These are phyloP conservation scores for Kluyveromyces dobzhanskii DNA, from an alignment of 805 yeast genomes.

Conservation along the genomic window DNA sequence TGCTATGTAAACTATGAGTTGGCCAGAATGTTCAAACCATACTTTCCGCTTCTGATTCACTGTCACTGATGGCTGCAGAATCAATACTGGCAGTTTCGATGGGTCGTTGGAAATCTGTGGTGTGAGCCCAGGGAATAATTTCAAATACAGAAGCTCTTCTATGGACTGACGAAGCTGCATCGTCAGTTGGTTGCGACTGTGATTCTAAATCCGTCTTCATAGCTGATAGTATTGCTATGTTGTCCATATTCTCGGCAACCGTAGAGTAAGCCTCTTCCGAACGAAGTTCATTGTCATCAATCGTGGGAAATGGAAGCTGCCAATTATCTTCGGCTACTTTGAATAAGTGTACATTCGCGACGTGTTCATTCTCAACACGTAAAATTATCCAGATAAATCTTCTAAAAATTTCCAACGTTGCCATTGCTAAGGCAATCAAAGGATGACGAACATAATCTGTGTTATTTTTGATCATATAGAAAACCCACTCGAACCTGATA, in stretches of 20 bases:
- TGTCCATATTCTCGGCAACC: constrained; percentile 6
- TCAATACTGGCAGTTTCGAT: constrained; percentile 5
- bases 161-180: constrained; percentile 13
- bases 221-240: constrained; percentile 1
- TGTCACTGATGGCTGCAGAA: constrained; percentile 17
- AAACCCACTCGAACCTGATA: constrained; percentile 85
- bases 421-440: constrained; percentile 65
- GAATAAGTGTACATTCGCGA: constrained; percentile 76
- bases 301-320: constrained; percentile 65
- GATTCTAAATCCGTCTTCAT: not conserved
- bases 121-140: constrained; percentile 62
- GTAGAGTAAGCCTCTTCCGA: not conserved
- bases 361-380: constrained; percentile 95
- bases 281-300: constrained; percentile 19
- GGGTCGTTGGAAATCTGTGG: constrained; percentile 75
- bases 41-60: constrained; percentile 16
- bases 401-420: constrained; percentile 72
- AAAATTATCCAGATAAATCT: constrained; percentile 85
- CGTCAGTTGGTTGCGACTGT: not conserved
- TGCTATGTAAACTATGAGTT: too few relatives aligned
- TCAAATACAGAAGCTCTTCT: constrained; percentile 22
- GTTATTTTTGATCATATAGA: constrained; percentile 68
- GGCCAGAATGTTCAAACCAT: constrained; percentile 3
- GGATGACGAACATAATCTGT: constrained; percentile 28
- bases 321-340: constrained; percentile 76